Percentiles rank a stretch among this genome's conserved stretches.
Conservation (phyloP, 2,329 filamentous ascomycete species). For the Hypoxylon sp. region DNA sequence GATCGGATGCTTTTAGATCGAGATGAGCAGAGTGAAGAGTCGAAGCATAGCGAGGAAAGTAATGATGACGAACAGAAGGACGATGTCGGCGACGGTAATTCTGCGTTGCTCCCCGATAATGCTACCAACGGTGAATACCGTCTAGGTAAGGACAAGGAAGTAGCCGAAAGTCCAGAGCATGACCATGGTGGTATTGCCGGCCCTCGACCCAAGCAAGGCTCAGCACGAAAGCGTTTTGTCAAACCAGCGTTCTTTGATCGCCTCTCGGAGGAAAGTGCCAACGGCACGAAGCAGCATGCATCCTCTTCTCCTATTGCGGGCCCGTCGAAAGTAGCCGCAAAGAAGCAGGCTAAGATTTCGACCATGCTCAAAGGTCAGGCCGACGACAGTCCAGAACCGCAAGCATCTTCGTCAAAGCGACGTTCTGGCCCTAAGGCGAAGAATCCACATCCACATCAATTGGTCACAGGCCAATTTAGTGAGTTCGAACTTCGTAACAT, state of each 20-base stretch:
- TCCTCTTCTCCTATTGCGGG: slow-evolving; percentile 45
- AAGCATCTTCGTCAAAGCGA: slow-evolving; percentile 14
- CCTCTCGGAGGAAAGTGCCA: slow-evolving; percentile 23
- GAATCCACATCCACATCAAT: slow-evolving; percentile 15
- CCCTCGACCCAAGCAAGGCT: slow-evolving; percentile 34
- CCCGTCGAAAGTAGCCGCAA: slow-evolving; percentile 36
- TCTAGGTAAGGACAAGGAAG: slow-evolving; percentile 1
- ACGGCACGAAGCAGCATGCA: slow-evolving; percentile 25
- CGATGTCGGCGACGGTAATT: neutral
- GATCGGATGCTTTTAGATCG: slow-evolving; percentile 24
- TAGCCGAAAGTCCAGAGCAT: neutral
- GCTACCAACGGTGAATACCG: slow-evolving; percentile 13
- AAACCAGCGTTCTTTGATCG: slow-evolving; percentile 49
- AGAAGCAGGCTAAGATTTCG: slow-evolving; percentile 45
- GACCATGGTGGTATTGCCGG: neutral
- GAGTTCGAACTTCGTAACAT: slow-evolving; percentile 61
- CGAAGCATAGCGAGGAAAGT: slow-evolving; percentile 27
- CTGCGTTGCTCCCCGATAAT: neutral
- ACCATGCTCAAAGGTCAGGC: slow-evolving; percentile 40
- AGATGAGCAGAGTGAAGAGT: slow-evolving; percentile 17
- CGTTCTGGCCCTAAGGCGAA: slow-evolving; percentile 1
- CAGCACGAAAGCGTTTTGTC: slow-evolving; percentile 48
- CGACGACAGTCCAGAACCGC: slow-evolving; percentile 23
- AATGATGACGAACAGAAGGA: slow-evolving; percentile 30
- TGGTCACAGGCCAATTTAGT: slow-evolving; percentile 59